phyloP scores from a whole-genome alignment of 2,329 filamentous ascomycete genomes.

The Xylaria sp. region DNA sequence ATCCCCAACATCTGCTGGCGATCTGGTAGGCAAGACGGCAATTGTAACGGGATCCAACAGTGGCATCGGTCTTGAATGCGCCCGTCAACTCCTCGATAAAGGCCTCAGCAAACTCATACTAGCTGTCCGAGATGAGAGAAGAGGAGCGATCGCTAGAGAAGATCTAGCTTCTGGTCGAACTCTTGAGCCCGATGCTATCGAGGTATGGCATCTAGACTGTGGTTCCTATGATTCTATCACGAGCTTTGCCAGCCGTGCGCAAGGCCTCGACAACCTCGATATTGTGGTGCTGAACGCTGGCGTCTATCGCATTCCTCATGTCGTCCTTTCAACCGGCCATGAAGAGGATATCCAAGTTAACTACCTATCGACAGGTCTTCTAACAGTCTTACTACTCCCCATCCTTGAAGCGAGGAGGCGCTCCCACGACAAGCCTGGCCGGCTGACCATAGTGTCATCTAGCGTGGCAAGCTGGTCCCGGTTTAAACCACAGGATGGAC shows the following conservation, averaged over 20 bases:
- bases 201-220: conserved; percentile 54
- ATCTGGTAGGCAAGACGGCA: conserved; percentile 45
- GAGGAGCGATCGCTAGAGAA: conserved; percentile 35
- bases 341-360: conserved; percentile 62
- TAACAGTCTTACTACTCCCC: conserved; percentile 59
- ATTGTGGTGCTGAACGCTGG: conserved; percentile 53
- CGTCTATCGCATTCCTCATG: conserved; percentile 37
- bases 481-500: conserved; percentile 18
- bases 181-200: conserved; percentile 43
- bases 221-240: conserved; percentile 51
- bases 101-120: conserved; percentile 51
- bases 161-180: conserved; percentile 39
- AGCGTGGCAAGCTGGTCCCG: conserved; percentile 32
- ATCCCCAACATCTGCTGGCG: not conserved
- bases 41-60: conserved; percentile 54
- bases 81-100: conserved; percentile 48
- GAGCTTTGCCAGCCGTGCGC: conserved; percentile 50
- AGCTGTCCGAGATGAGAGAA: conserved; percentile 48
- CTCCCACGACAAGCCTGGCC: conserved; percentile 8
- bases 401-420: conserved; percentile 52
- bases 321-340: conserved; percentile 33
- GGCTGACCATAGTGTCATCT: conserved; percentile 46
- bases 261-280: conserved; percentile 51
- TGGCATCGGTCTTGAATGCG: conserved; percentile 53
- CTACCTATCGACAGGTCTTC: conserved; percentile 61